Evolutionary conservation across 768 basidiomycete genomes (phyloP).

Genomic region (Amanita pallidorosea): DNA sequence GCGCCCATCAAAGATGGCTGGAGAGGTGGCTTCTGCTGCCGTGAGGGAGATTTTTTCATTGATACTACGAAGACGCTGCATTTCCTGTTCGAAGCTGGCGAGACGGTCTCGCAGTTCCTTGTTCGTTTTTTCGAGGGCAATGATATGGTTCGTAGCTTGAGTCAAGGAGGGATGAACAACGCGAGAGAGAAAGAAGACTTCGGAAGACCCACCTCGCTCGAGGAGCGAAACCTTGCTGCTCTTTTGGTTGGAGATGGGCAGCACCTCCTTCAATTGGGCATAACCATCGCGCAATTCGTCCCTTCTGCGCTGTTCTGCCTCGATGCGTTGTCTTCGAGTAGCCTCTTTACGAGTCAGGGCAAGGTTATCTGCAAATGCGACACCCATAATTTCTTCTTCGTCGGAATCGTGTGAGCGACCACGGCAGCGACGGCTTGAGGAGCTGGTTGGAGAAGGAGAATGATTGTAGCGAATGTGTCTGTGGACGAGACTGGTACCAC

Average conservation of each 20-base stretch:
- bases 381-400: conserved; percentile 65
- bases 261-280: conserved; percentile 75
- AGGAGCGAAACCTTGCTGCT: conserved; percentile 83
- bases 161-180: conserved; percentile 7
- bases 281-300: conserved; percentile 89
- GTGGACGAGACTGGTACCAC: conserved; percentile 69
- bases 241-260: conserved; percentile 84
- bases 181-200: conserved; percentile 5
- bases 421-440: conserved; percentile 56
- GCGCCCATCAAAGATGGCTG: conserved; percentile 37
- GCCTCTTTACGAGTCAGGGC: conserved; percentile 77
- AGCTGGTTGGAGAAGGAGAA: conserved; percentile 72
- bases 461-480: conserved; percentile 68
- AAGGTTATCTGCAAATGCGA: conserved; percentile 56
- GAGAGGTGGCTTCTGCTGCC: conserved; percentile 44
- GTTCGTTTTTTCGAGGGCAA: conserved; percentile 60
- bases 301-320: conserved; percentile 82
- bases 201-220: conserved; percentile 60
- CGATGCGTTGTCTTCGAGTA: conserved; percentile 73
- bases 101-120: conserved; percentile 63
- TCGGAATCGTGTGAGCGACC: conserved; percentile 70
- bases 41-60: conserved; percentile 80
- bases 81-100: conserved; percentile 54
- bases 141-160: conserved; percentile 72
- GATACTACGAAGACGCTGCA: conserved; percentile 56